phyloP scores from a whole-genome alignment of 306 rosid species.

The Lathyrus tuberosus region DNA sequence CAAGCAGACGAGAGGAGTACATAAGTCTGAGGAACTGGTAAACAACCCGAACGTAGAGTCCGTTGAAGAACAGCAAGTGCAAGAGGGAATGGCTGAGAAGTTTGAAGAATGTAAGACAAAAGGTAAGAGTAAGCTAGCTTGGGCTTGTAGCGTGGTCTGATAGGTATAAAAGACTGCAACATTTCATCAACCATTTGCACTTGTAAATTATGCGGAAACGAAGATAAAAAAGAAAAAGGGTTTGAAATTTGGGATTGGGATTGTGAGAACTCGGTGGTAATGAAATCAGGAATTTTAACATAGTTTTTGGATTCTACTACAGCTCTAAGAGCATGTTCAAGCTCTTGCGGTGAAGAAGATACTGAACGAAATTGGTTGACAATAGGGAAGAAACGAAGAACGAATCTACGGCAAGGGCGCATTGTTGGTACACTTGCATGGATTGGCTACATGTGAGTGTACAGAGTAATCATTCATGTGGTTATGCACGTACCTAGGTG shows the following conservation, averaged over 20 bases:
- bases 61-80: conserved; percentile 68
- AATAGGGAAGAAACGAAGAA: conserved; percentile 34
- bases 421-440: conserved; percentile 1
- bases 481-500: too few relatives aligned
- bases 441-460: too few relatives aligned
- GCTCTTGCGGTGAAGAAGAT: conserved; percentile 45
- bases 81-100: conserved; percentile 64
- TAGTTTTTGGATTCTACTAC: conserved; percentile 67
- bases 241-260: conserved; percentile 54
- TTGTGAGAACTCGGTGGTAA: conserved; percentile 39
- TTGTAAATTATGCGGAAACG: conserved; percentile 51
- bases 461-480: too few relatives aligned
- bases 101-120: conserved; percentile 64
- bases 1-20: conserved; percentile 72
- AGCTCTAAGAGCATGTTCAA: conserved; percentile 52
- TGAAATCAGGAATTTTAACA: conserved; percentile 62
- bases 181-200: conserved; percentile 71
- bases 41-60: conserved; percentile 69
- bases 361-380: conserved; percentile 40
- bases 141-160: conserved; percentile 63
- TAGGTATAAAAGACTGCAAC: conserved; percentile 65
- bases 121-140: conserved; percentile 56
- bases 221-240: conserved; percentile 73
- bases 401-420: conserved; percentile 34
- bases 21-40: conserved; percentile 65